Evolutionary conservation across 164 flowering plant species (phyloP).

Genomic region (Santalum album): DNA sequence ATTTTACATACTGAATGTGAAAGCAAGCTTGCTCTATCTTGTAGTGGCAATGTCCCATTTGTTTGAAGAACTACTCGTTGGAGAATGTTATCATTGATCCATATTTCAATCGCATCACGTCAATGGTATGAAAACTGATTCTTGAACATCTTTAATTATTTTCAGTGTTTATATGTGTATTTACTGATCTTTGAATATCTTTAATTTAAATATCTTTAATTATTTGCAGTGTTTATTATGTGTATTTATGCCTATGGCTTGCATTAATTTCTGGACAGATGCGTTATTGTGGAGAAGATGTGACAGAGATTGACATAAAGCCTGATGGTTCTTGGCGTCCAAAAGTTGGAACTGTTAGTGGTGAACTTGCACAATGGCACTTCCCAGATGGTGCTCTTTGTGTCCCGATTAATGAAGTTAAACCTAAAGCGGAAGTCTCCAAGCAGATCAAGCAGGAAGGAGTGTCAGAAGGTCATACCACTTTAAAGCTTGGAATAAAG

Average conservation of each 20-base stretch:
- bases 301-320: slow-evolving; percentile 82
- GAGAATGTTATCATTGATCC: slow-evolving; percentile 84
- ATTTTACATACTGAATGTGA: not conserved
- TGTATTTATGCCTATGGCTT: too few relatives aligned
- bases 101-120: slow-evolving; percentile 77
- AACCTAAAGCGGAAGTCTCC: slow-evolving; percentile 30
- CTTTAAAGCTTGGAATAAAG: slow-evolving; percentile 64
- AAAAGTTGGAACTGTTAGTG: slow-evolving; percentile 45
- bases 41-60: slow-evolving; percentile 99
- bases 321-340: slow-evolving; percentile 99
- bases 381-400: slow-evolving; percentile 63
- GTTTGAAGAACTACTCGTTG: slow-evolving; percentile 82
- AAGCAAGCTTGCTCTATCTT: slow-evolving; percentile 12
- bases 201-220: too few relatives aligned
- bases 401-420: slow-evolving; percentile 27
- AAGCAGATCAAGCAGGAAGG: slow-evolving; percentile 65
- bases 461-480: slow-evolving; percentile 46
- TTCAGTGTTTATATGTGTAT: too few relatives aligned
- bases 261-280: slow-evolving; percentile 34
- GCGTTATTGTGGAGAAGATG: slow-evolving; percentile 77
- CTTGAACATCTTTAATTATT: too few relatives aligned
- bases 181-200: slow-evolving; percentile 3
- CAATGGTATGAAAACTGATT: slow-evolving; percentile 39
- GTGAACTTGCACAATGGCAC: slow-evolving; percentile 74
- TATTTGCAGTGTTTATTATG: too few relatives aligned